Evolutionary conservation across 139 green algal genomes (phyloP).

Genomic region (Tetraselmis chui): DNA sequence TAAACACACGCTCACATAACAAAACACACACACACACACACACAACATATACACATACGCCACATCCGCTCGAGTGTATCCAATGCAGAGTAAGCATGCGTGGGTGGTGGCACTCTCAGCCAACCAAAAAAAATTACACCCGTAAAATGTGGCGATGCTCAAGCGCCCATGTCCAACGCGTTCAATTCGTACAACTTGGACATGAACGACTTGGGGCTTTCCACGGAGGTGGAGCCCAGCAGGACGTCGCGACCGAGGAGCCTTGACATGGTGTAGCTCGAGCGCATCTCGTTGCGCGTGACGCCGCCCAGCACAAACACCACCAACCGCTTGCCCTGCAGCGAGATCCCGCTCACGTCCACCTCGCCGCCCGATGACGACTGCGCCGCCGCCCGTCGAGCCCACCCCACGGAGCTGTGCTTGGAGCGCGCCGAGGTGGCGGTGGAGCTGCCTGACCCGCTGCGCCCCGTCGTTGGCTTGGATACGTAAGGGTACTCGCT

Average conservation of each 20-base stretch:
- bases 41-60: too few species aligned
- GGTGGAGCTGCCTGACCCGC: too few species aligned
- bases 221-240: constrained; percentile 66
- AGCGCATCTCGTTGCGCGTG: constrained; percentile 51
- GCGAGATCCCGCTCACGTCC: constrained; percentile 2
- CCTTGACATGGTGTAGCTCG: constrained; percentile 30
- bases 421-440: constrained; percentile 25
- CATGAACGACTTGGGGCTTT: constrained; percentile 62
- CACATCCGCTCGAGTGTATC: too few species aligned
- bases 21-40: too few species aligned
- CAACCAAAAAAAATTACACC: too few species aligned
- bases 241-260: constrained; percentile 64
- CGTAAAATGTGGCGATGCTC: too few species aligned
- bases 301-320: constrained; percentile 84
- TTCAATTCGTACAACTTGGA: constrained; percentile 38
- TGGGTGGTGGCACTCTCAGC: too few species aligned
- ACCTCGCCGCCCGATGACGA: neutral
- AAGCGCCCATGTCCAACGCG: neutral
- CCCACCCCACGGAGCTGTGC: constrained; percentile 31
- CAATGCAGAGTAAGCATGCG: too few species aligned
- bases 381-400: constrained; percentile 9
- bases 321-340: constrained; percentile 50
- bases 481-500: neutral
- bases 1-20: too few species aligned
- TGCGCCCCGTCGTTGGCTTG: neutral